Conservation (phyloP, 1,139 yeast species). For the Casaregolazyma lundiana region DNA sequence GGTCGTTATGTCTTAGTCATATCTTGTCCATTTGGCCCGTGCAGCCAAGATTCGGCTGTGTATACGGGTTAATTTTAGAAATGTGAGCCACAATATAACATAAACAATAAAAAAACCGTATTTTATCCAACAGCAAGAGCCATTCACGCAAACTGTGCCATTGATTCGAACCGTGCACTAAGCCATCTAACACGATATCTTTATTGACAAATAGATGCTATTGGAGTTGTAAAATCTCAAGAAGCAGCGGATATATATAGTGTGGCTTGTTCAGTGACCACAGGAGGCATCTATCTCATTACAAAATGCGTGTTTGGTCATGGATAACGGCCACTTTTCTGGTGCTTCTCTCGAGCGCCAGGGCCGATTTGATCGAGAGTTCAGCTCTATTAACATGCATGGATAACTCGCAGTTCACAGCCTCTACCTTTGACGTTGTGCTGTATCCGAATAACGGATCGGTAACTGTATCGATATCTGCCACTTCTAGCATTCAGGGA, state of each 20-base stretch:
- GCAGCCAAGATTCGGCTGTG: slow-evolving; percentile 1
- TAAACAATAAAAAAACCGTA: no score
- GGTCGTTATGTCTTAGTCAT: no score
- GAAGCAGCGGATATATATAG: no score
- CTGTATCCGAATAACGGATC: slow-evolving; percentile 63
- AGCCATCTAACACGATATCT: no score
- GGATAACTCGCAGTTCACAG: slow-evolving; percentile 84
- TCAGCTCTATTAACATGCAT: slow-evolving; percentile 88
- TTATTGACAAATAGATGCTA: no score
- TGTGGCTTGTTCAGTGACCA: no score
- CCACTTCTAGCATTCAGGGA: slow-evolving; percentile 74
- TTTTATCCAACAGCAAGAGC: no score
- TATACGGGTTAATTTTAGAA: neutral
- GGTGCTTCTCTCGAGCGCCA: neutral
- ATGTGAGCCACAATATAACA: neutral
- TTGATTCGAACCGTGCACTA: no score
- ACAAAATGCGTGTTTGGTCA: neutral
- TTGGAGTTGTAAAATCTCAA: no score
- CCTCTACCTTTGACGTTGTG: slow-evolving; percentile 75
- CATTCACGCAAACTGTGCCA: no score
- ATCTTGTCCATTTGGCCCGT: no score
- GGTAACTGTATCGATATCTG: slow-evolving; percentile 64
- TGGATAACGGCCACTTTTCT: neutral
- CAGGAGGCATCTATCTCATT: no score
- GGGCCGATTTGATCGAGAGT: slow-evolving; percentile 42